Percentiles rank a stretch among this genome's conserved stretches.
These are phyloP conservation scores for Paecilomyces fulvus DNA, from an alignment of 2,329 filamentous ascomycete genomes.

Conservation along the genomic window DNA sequence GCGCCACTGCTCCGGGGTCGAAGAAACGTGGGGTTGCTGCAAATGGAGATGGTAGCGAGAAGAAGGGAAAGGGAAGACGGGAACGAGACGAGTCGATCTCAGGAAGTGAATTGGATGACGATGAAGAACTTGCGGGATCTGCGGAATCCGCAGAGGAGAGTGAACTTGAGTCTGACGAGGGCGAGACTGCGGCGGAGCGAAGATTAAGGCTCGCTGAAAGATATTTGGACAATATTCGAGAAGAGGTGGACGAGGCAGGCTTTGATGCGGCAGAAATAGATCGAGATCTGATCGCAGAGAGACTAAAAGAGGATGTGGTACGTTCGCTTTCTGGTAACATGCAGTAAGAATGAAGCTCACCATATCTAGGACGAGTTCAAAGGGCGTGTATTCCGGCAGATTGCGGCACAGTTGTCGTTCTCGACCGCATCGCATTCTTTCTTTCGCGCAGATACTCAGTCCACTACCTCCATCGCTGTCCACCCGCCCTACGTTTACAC, in stretches of 20 bases:
- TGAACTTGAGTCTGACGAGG: conserved; percentile 60
- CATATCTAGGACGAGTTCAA: conserved; percentile 64
- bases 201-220: conserved; percentile 79
- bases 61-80: conserved; percentile 37
- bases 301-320: conserved; percentile 80
- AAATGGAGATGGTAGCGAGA: conserved; percentile 19
- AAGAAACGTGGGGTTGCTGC: conserved; percentile 38
- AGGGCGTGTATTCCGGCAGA: conserved; percentile 74
- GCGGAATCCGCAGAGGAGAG: conserved; percentile 45
- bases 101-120: conserved; percentile 67
- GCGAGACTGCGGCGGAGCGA: conserved; percentile 83
- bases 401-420: conserved; percentile 67
- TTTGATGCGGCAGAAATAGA: conserved; percentile 95
- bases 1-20: conserved; percentile 31
- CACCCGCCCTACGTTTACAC: conserved; percentile 79
- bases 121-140: conserved; percentile 40
- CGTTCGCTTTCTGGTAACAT: conserved; percentile 11
- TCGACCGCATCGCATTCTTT: conserved; percentile 57
- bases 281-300: conserved; percentile 80
- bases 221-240: conserved; percentile 82
- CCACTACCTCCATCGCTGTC: conserved; percentile 71
- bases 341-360: conserved; percentile 8
- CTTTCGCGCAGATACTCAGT: conserved; percentile 69
- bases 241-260: conserved; percentile 72
- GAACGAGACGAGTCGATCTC: conserved; percentile 74